phyloP scores from a whole-genome alignment of 1,284 basidiomycete species.

The Irpex lacteus region DNA sequence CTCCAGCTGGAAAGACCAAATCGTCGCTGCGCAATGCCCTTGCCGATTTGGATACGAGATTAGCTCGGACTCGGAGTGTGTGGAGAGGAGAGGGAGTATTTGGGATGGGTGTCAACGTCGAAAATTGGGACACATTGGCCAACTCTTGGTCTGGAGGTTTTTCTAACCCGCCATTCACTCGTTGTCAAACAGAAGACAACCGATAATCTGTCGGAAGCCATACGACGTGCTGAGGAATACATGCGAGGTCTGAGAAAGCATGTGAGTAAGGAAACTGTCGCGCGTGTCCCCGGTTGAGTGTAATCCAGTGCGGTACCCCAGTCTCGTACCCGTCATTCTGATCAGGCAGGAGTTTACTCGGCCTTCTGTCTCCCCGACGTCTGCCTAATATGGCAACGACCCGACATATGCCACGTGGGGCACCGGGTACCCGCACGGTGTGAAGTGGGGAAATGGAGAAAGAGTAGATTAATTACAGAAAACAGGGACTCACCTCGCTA shows the following conservation, averaged over 20 bases:
- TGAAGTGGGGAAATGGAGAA: not conserved
- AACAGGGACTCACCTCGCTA: not conserved
- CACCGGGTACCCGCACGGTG: not conserved
- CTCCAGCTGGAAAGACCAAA: not conserved
- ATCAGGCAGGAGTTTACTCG: not conserved
- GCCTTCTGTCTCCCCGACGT: not conserved
- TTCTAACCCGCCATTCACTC: constrained; percentile 2
- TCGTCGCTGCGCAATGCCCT: not conserved
- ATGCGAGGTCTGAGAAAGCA: not conserved
- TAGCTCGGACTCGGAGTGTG: not conserved
- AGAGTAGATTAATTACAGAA: not conserved
- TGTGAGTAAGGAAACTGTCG: not conserved
- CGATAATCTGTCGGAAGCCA: constrained; percentile 13
- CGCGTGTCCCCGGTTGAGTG: not conserved
- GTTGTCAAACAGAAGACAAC: not conserved
- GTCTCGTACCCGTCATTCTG: not conserved
- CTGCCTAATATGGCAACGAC: not conserved
- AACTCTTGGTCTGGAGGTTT: not conserved
- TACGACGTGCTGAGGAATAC: not conserved
- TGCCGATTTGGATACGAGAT: not conserved
- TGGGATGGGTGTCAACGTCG: not conserved
- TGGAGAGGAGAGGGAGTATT: not conserved
- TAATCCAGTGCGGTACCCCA: constrained; percentile 1
- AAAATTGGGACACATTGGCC: not conserved
- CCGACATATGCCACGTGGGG: constrained; percentile 1